Conservation (phyloP, 2,329 filamentous ascomycete species). For the Aspergillus transmontanensis region DNA sequence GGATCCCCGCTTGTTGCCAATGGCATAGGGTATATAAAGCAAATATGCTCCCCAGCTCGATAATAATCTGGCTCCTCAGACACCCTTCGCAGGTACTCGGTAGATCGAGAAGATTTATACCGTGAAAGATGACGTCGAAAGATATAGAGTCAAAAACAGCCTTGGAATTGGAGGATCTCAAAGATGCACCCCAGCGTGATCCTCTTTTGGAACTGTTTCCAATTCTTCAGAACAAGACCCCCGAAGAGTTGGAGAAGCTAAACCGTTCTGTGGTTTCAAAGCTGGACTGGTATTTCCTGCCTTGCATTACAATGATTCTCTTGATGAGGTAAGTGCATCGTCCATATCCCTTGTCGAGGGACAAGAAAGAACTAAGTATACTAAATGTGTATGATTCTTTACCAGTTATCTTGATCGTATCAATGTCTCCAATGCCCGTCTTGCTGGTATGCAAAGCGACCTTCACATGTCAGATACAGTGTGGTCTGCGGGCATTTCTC, state of each 20-base stretch:
- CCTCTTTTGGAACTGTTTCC: slow-evolving; percentile 6
- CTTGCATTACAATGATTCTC: slow-evolving; percentile 16
- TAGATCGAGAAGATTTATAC: not conserved
- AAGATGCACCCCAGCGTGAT: not conserved
- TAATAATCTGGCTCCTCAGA: not conserved
- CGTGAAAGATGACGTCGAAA: not conserved
- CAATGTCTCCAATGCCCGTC: slow-evolving; percentile 19
- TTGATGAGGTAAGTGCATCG: slow-evolving; percentile 11
- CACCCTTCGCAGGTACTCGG: not conserved
- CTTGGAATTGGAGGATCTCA: not conserved
- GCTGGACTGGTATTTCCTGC: slow-evolving; percentile 15
- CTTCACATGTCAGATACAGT: slow-evolving; percentile 14
- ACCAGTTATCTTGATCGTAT: slow-evolving; percentile 15
- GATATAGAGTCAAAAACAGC: not conserved
- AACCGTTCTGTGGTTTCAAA: slow-evolving; percentile 15
- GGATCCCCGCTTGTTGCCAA: not conserved
- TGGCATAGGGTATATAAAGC: not conserved
- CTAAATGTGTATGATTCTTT: not conserved
- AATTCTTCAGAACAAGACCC: slow-evolving; percentile 7
- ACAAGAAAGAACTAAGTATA: not conserved
- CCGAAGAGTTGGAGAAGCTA: slow-evolving; percentile 11
- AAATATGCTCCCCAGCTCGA: not conserved
- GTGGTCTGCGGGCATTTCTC: slow-evolving; percentile 16
- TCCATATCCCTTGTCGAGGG: not conserved
- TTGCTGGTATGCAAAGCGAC: slow-evolving; percentile 16